A percentile compares a stretch with the other conserved stretches of the same genome.
Conservation (phyloP, 2,329 filamentous ascomycete genomes). For the Pyrenochaeta sp. region DNA sequence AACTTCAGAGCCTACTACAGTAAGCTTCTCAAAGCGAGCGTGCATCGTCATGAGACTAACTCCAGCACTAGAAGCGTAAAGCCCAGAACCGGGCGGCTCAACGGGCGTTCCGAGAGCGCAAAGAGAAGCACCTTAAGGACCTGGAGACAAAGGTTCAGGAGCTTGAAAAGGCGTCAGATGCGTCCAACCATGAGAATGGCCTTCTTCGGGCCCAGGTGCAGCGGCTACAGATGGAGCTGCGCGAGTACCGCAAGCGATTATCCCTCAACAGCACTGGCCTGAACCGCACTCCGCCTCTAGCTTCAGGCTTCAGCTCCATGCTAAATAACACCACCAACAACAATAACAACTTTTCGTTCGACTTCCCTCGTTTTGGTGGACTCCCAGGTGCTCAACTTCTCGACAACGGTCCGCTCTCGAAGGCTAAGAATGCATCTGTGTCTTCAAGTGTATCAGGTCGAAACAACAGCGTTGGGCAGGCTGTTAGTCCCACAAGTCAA, state of each 20-base stretch:
- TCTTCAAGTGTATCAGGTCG: constrained; percentile 35
- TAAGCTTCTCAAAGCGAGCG: constrained; percentile 63
- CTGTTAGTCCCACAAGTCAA: constrained; percentile 49
- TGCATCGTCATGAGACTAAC: constrained; percentile 30
- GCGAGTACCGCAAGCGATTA: constrained; percentile 89
- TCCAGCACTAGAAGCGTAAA: constrained; percentile 79
- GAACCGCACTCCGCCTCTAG: constrained; percentile 57
- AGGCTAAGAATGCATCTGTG: constrained; percentile 37
- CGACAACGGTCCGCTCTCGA: constrained; percentile 54
- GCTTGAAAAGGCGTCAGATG: constrained; percentile 81
- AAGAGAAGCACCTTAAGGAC: constrained; percentile 72
- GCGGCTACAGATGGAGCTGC: constrained; percentile 82
- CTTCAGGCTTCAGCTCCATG: constrained; percentile 55
- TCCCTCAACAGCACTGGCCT: constrained; percentile 65
- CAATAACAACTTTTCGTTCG: constrained; percentile 86
- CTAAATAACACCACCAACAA: constrained; percentile 65
- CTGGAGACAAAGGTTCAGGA: constrained; percentile 74
- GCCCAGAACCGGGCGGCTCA: constrained; percentile 73
- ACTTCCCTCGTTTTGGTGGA: constrained; percentile 92
- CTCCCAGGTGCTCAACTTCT: constrained; percentile 67
- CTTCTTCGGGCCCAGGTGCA: constrained; percentile 87
- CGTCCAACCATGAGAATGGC: constrained; percentile 84
- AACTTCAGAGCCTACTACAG: constrained; percentile 93
- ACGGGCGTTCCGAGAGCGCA: constrained; percentile 68
- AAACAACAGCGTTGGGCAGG: constrained; percentile 44